Conservation (phyloP, 1,284 basidiomycete genomes). For the Malassezia furfur region DNA sequence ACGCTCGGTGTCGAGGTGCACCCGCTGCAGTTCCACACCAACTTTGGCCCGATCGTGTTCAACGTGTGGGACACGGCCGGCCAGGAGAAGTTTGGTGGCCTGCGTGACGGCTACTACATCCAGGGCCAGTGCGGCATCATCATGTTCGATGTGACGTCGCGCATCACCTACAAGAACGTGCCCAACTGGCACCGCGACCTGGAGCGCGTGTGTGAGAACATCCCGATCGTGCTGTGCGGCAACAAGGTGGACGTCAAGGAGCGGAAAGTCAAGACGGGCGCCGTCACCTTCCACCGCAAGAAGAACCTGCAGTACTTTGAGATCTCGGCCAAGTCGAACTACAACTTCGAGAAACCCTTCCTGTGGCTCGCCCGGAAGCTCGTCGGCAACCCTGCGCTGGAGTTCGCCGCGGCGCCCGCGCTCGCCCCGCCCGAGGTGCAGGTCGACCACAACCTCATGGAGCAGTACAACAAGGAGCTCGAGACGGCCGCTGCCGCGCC, state of each 20-base stretch:
- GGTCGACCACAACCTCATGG: constrained; percentile 72
- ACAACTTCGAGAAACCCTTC: constrained; percentile 99
- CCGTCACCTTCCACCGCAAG: constrained; percentile 99
- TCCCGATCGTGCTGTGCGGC: constrained; percentile 96
- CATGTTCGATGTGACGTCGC: constrained; percentile 99
- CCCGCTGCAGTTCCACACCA: constrained; percentile 89
- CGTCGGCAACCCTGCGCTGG: constrained; percentile 79
- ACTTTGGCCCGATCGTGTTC: constrained; percentile 97
- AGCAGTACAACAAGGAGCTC: constrained; percentile 73
- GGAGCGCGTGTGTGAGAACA: constrained; percentile 98
- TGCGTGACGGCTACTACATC: constrained; percentile 48
- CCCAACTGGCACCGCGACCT: constrained; percentile 99
- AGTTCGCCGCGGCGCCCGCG: constrained; percentile 93
- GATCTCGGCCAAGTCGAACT: constrained; percentile 99
- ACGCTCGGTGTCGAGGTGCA: constrained; percentile 99
- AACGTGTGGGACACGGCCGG: constrained; percentile 99
- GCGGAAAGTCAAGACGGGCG: constrained; percentile 97
- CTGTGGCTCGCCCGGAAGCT: constrained; percentile 98
- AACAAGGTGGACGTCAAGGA: constrained; percentile 99
- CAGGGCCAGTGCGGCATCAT: constrained; percentile 96
- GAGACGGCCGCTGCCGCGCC: constrained; percentile 53
- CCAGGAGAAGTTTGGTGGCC: constrained; percentile 80
- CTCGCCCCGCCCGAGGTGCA: constrained; percentile 86
- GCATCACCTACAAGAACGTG: constrained; percentile 99
- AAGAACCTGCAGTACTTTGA: constrained; percentile 99